A percentile compares a stretch with the other conserved stretches of the same genome.
Conservation (phyloP, 2,329 filamentous ascomycete species). For the Trichoderma atrobrunneum region DNA sequence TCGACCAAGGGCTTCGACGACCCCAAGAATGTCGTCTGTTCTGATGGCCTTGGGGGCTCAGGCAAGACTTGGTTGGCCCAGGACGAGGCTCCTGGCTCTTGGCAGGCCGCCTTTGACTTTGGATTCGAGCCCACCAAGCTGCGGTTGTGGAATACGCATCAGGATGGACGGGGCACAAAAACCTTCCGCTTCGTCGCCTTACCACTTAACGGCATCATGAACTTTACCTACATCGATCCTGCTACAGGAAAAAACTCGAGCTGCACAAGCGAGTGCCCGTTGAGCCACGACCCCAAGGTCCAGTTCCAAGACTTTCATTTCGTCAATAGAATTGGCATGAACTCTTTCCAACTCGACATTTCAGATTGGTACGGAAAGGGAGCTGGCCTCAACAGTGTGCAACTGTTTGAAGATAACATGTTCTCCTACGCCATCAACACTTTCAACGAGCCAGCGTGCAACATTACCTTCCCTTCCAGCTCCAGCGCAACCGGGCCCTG, state of each 20-base stretch:
- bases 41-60: constrained; percentile 60
- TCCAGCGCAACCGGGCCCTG: constrained; percentile 73
- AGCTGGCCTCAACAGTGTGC: constrained; percentile 79
- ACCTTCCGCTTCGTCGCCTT: constrained; percentile 83
- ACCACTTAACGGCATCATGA: constrained; percentile 90
- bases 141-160: constrained; percentile 81
- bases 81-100: constrained; percentile 73
- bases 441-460: constrained; percentile 87
- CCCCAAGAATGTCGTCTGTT: constrained; percentile 79
- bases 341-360: constrained; percentile 79
- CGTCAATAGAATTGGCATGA: constrained; percentile 85
- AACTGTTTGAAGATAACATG: constrained; percentile 83
- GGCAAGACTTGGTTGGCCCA: constrained; percentile 76
- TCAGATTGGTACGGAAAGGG: constrained; percentile 83
- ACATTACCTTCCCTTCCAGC: constrained; percentile 58
- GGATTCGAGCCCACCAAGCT: constrained; percentile 85
- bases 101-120: constrained; percentile 79
- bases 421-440: constrained; percentile 78
- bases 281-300: constrained; percentile 65
- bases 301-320: constrained; percentile 88
- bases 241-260: constrained; percentile 61
- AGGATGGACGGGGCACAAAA: constrained; percentile 80
- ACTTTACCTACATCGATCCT: constrained; percentile 85
- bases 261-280: constrained; percentile 82
- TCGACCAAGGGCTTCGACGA: constrained; percentile 65